Evolutionary conservation across 331 rosid genomes (phyloP), one percentile per base, ranked within the genome.

Genomic region (Pyracantha coccinea): DNA sequence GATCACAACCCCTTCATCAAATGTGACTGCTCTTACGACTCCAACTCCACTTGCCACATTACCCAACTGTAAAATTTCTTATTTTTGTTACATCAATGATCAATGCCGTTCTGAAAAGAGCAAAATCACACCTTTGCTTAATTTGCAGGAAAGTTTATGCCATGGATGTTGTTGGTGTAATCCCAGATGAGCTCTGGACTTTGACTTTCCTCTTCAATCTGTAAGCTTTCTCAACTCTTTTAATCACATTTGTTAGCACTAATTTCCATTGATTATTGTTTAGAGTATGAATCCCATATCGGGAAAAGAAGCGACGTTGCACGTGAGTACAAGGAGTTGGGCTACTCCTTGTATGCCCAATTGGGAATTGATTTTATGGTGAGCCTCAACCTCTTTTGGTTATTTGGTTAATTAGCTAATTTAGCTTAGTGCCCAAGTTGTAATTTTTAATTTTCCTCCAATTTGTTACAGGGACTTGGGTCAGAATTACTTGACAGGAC

Each of bases 101-200:
- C 20, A 66, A 66, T 35, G 19, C 31, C 67, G 89, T 85, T 69
- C 76, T 87, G 28, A 92, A 33, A 64, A 64, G 87, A 91, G 20
- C 44, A 89, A 82, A 83, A 85, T 91, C 17, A 28, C 44, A 69
- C 25, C 41, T 23, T 23, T 61, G 21, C 28, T 68, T 10, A 8
- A 23, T 38, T 54, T 44, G 35, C 90, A 93, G 96, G 89, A 85
- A 64, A 76, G 93, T 85, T 47, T 84, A 68, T 84, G 72, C 89
- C 4, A 0, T 71, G 54, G 72, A 86, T 58, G 85, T 79, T 65
- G 57, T 72, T 29, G 86, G 91, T 72, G 86, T 72, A 38, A 84
- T 93, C 65, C 96, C 93, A 5, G 81, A 83, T 23, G 93, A 88
- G 75, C 82, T 89, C 53, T 88, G 98, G 98, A 89, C 83, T 61